Conservation (phyloP, 495 filamentous ascomycete genomes). For the Staphylotrichum tortipilum region DNA sequence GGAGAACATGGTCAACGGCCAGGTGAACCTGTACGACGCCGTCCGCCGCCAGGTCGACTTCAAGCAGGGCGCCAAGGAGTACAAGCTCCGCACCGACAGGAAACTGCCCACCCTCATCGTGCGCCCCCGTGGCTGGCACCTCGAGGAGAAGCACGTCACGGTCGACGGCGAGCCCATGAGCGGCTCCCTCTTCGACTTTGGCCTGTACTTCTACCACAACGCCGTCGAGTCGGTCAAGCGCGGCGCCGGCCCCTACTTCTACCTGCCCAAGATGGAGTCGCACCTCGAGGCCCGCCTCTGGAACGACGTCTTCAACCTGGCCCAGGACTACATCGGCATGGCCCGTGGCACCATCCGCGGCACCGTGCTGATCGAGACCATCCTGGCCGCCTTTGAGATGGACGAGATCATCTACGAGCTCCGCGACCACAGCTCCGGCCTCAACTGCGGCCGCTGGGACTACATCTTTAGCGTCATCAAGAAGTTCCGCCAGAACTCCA, state of each 20-base stretch:
- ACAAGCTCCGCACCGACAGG: constrained; percentile 89
- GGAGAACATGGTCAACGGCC: constrained; percentile 99
- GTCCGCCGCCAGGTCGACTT: constrained; percentile 93
- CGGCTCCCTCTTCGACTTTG: constrained; percentile 91
- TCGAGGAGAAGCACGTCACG: constrained; percentile 97
- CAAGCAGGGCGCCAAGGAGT: constrained; percentile 89
- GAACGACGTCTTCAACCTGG: constrained; percentile 98
- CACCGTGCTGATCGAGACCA: constrained; percentile 97
- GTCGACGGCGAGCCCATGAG: constrained; percentile 95
- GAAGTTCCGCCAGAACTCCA: constrained; percentile 91
- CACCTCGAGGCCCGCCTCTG: constrained; percentile 95
- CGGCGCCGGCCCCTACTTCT: constrained; percentile 93
- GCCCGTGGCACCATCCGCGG: constrained; percentile 86
- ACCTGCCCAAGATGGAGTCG: constrained; percentile 99
- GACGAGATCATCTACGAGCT: constrained; percentile 99
- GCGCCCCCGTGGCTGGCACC: constrained; percentile 84
- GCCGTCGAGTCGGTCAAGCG: constrained; percentile 77
- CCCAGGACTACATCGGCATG: constrained; percentile 86
- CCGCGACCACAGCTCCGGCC: constrained; percentile 87
- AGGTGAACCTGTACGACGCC: constrained; percentile 97
- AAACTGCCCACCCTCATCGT: constrained; percentile 74
- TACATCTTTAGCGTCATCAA: constrained; percentile 99
- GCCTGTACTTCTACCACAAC: constrained; percentile 99
- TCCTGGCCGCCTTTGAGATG: constrained; percentile 99
- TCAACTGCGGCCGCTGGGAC: constrained; percentile 99